phyloP scores from a whole-genome alignment of 805 yeast genomes.

The Pachysolen tannophilus region DNA sequence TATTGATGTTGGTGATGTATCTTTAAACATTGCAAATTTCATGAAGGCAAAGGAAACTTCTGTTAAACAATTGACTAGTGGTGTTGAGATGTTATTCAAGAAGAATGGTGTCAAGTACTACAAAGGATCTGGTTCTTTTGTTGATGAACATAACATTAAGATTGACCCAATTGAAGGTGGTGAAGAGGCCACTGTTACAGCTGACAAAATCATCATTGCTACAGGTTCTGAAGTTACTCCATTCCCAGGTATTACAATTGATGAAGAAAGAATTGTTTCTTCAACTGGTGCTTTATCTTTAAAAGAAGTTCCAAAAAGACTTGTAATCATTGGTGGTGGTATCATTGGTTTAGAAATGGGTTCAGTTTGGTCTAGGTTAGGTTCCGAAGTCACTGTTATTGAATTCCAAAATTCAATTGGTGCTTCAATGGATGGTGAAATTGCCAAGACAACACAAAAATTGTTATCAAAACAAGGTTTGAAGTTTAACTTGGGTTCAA shows the following conservation, averaged over 20 bases:
- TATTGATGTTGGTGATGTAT: slow-evolving; percentile 75
- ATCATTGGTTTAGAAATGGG: slow-evolving; percentile 99
- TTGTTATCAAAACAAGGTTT: slow-evolving; percentile 91
- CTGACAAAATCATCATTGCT: slow-evolving; percentile 88
- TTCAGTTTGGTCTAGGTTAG: slow-evolving; percentile 92
- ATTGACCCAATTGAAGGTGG: slow-evolving; percentile 85
- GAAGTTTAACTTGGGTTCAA: slow-evolving; percentile 86
- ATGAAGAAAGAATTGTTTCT: slow-evolving; percentile 93
- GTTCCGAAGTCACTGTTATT: slow-evolving; percentile 88
- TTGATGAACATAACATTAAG: slow-evolving; percentile 67
- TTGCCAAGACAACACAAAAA: slow-evolving; percentile 84
- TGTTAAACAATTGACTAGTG: slow-evolving; percentile 84
- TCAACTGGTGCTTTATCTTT: slow-evolving; percentile 88
- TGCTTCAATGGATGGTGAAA: slow-evolving; percentile 98
- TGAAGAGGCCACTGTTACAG: slow-evolving; percentile 63
- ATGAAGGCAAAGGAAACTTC: slow-evolving; percentile 90
- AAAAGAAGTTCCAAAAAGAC: slow-evolving; percentile 83
- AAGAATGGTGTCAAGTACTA: slow-evolving; percentile 90
- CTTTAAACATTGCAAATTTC: slow-evolving; percentile 67
- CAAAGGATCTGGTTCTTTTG: slow-evolving; percentile 88
- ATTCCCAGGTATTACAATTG: slow-evolving; percentile 95
- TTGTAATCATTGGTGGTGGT: slow-evolving; percentile 98
- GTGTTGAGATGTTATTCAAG: slow-evolving; percentile 91
- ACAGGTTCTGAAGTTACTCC: slow-evolving; percentile 99
- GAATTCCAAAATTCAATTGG: slow-evolving; percentile 91